Base-by-base conservation (phyloP, 2,329 filamentous ascomycete species). In the Arthrinium phaeospermum region DNA sequence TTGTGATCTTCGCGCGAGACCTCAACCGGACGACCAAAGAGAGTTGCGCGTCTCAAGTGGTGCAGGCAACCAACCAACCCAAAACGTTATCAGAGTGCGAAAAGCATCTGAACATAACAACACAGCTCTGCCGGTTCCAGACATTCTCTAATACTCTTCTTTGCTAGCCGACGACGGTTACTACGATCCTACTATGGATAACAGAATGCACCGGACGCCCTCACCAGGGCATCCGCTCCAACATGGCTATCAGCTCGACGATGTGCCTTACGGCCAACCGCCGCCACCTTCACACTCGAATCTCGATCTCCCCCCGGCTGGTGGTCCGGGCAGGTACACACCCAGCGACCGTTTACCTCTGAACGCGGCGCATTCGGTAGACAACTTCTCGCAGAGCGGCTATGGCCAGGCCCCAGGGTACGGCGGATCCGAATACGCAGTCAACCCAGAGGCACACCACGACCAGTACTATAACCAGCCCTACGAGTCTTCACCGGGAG, bases 391-490 rank as follows among this genome's bases (percentile, higher is more conserved):
- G 75, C 84, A 83, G 70, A 83, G 76, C 75, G 80, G 82, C 14
- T 87, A 88, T 73, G 85, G 86, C 44, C 37, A 41, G 1, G 84
- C 82, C 71, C 82, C 83, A 71, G 81, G 82, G 67, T 82, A 86
- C 74, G 88, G 90, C 75, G 86, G 86, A 74, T 86, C 87, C 72
- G 93, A 95, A 71, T 95, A 96, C 81, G 86, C 91, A 4, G 84
- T 98, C 73, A 91, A 94, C 78, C 95, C 96, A 13, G 92, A 97
- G 81, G 91, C 92, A 72, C 94, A 98, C 78, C 94, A 96, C 80
- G 94, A 98, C 82, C 90, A 91, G 71, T 98, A 98, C 85, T 96
- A 93, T 81, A 94, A 92, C 77, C 91, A 93, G 76, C 92, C 94
- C 1, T 97, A 97, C 82, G 89, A 95, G 75, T 93, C 94, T 16